Evolutionary conservation across 768 basidiomycete species (phyloP).

Genomic region (Coprinopsis cinerea): DNA sequence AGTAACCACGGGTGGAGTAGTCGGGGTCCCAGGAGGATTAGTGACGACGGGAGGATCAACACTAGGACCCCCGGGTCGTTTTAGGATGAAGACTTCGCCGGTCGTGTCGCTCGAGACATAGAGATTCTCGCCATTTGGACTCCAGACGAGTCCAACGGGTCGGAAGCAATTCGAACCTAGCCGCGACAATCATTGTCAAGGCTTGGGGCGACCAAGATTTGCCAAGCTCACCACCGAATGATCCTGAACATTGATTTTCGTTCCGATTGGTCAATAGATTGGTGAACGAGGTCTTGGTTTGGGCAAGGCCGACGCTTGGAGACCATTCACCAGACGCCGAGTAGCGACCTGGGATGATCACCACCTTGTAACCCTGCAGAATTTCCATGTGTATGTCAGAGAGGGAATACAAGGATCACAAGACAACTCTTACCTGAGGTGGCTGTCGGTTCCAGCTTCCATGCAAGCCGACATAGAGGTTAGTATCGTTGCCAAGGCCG

Average conservation of each 20-base stretch:
- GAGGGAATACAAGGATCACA: no score
- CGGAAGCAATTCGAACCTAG: constrained; percentile 6
- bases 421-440: constrained; percentile 6
- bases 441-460: constrained; percentile 14
- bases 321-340: constrained; percentile 11
- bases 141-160: constrained; percentile 6
- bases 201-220: no score
- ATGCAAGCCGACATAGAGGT: constrained; percentile 12
- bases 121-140: constrained; percentile 1
- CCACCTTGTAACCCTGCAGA: constrained; percentile 17
- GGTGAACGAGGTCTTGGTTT: constrained; percentile 8
- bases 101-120: constrained; percentile 8
- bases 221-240: neutral
- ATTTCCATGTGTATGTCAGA: no score
- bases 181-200: no score
- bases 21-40: neutral
- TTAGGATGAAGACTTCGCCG: constrained; percentile 8
- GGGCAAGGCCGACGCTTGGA: constrained; percentile 3
- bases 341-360: constrained; percentile 12
- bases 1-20: neutral
- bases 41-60: neutral
- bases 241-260: constrained; percentile 8
- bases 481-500: constrained; percentile 10
- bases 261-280: constrained; percentile 13
- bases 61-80: neutral